Conservation (phyloP, 2,329 filamentous ascomycete genomes). For the Pestalotiopsis sp. region DNA sequence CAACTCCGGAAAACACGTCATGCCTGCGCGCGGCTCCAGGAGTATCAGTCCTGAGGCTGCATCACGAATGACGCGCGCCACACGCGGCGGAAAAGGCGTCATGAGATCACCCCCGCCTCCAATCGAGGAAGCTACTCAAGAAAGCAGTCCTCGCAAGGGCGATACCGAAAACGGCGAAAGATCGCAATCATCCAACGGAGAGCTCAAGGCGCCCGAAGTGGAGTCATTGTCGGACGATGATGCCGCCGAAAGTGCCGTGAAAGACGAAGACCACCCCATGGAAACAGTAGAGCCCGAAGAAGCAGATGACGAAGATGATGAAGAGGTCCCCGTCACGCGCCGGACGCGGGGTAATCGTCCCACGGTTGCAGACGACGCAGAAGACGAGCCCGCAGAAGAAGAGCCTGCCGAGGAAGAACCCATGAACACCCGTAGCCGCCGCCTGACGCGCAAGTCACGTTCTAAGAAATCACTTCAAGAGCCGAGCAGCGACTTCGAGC, state of each 20-base stretch:
- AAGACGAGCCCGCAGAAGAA: constrained; percentile 11
- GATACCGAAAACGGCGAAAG: constrained; percentile 30
- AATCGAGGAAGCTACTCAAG: constrained; percentile 57
- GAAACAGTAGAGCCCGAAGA: constrained; percentile 31
- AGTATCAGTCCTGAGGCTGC: constrained; percentile 60
- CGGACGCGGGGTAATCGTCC: constrained; percentile 41
- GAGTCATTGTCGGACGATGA: constrained; percentile 18
- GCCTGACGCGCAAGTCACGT: constrained; percentile 51
- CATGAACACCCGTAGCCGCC: constrained; percentile 41
- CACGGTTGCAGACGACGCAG: constrained; percentile 19
- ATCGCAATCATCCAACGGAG: constrained; percentile 18
- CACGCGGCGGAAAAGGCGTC: constrained; percentile 54
- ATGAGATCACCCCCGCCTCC: constrained; percentile 49
- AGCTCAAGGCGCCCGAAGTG: constrained; percentile 19
- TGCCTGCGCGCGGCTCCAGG: constrained; percentile 48
- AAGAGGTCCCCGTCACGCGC: constrained; percentile 50
- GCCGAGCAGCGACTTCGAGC: constrained; percentile 64
- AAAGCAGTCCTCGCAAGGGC: constrained; percentile 43
- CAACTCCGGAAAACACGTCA: constrained; percentile 62
- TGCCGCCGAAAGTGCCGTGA: constrained; percentile 20
- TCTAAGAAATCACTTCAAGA: constrained; percentile 52
- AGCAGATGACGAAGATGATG: constrained; percentile 52
- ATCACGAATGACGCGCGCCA: constrained; percentile 44
- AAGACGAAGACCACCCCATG: constrained; percentile 32
- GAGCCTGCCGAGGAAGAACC: constrained; percentile 25